Conservation (phyloP, 2,329 filamentous ascomycete species). For the Periconia macrospinosa region DNA sequence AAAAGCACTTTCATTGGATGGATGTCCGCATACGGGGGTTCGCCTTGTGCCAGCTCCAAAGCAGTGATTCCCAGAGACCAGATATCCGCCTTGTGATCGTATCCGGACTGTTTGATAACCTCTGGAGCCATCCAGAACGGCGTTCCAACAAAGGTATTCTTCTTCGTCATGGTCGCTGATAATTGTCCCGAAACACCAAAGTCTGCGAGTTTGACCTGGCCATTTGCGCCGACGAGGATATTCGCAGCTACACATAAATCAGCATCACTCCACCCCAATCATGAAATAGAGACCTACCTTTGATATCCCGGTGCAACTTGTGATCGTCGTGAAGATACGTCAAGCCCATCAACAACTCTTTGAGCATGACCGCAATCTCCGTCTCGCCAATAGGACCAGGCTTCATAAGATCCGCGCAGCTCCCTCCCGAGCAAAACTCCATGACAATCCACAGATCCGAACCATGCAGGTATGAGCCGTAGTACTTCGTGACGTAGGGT, state of each 20-base stretch:
- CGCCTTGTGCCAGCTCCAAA: slow-evolving; percentile 85
- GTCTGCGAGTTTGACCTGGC: slow-evolving; percentile 95
- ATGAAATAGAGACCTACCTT: slow-evolving; percentile 62
- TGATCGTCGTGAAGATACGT: slow-evolving; percentile 94
- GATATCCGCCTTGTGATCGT: slow-evolving; percentile 97
- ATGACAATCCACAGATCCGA: slow-evolving; percentile 99
- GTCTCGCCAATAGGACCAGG: slow-evolving; percentile 89
- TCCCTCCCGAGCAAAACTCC: slow-evolving; percentile 97
- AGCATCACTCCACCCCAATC: neutral
- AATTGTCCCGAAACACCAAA: slow-evolving; percentile 97
- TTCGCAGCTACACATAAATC: slow-evolving; percentile 74
- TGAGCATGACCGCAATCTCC: slow-evolving; percentile 93
- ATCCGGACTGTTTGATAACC: slow-evolving; percentile 97
- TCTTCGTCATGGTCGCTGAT: slow-evolving; percentile 98
- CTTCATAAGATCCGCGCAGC: slow-evolving; percentile 94
- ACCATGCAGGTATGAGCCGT: slow-evolving; percentile 94
- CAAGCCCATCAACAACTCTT: slow-evolving; percentile 84
- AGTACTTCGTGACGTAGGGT: slow-evolving; percentile 95
- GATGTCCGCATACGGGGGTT: slow-evolving; percentile 93
- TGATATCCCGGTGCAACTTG: slow-evolving; percentile 95
- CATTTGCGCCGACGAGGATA: slow-evolving; percentile 82
- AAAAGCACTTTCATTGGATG: slow-evolving; percentile 99
- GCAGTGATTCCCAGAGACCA: slow-evolving; percentile 97
- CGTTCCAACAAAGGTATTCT: slow-evolving; percentile 97
- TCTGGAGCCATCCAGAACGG: slow-evolving; percentile 99